Evolutionary conservation across 805 yeast genomes (phyloP), one percentile per base, ranked within the genome.

Genomic region (Barnettozyma botsteinii): DNA sequence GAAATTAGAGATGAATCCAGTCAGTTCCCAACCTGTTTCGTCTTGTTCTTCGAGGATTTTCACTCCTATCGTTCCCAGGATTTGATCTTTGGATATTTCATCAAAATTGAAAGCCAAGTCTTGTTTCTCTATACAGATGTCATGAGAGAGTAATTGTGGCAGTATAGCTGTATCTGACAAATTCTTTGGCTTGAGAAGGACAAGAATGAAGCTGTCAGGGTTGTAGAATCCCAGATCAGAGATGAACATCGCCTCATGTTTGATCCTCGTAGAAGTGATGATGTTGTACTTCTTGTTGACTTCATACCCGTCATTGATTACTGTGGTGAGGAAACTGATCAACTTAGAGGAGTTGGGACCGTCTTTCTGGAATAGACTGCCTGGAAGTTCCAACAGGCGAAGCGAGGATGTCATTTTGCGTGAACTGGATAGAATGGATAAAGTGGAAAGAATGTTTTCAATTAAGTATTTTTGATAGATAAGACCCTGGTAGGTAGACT

Each of bases 1-100:
- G 6, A 17, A 18, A n/a, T 41, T 47, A 1, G 58, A 53, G 2
- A 48, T 42, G 19, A 53, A 50, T 3, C 44, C 58, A 1, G 55
- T 50, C 5, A 51, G 35, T 17, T 53, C 56, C 35, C 34, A 36
- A 5, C 41, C 38, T n/a, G 9, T 7, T 12, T 7, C 17, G 12
- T 21, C 26, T 3, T 14, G 7, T 4, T 8, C 7, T 4, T 19
- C 14, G 4, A 25, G 26, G 3, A 26, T 4, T 12, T 33, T 39
- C 2, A 34, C 15, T 4, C 34, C 37, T n/a, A 39, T 23, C 2
- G 38, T 33, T 7, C 42, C 42, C 3, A 39, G 6, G 1, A 39
- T 20, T 22, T 33, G 25, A 14, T 23, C 29, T 8, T 29, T 22
- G 4, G 24, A 17, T 3, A 33, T n/a, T 1, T 14, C 25, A 12